Evolutionary conservation across 1,139 yeast genomes (phyloP).

Genomic region (Ashbya aceris): DNA sequence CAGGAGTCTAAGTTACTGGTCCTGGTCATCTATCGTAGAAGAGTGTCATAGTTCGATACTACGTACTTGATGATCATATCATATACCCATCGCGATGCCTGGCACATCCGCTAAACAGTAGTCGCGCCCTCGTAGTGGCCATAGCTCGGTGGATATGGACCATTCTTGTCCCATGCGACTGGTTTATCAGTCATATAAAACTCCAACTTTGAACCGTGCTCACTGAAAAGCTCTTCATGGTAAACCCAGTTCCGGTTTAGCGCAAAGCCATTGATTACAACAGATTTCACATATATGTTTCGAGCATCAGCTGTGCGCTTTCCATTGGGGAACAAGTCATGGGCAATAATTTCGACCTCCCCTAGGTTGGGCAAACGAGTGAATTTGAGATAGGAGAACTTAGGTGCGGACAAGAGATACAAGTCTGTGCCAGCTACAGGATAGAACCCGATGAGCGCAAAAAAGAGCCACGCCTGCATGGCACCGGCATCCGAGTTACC

Average conservation of each 20-base stretch:
- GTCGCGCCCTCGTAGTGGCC: slow-evolving; percentile 5
- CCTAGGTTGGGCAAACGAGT: slow-evolving; percentile 26
- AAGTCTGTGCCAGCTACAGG: slow-evolving; percentile 35
- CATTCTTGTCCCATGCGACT: slow-evolving; percentile 12
- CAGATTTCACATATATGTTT: slow-evolving; percentile 26
- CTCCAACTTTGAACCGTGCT: slow-evolving; percentile 23
- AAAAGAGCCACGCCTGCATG: slow-evolving; percentile 35
- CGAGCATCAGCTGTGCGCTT: slow-evolving; percentile 5
- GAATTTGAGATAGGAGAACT: slow-evolving; percentile 25
- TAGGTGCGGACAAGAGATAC: slow-evolving; percentile 33
- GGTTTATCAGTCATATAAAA: slow-evolving; percentile 12
- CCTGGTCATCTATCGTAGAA: background rate
- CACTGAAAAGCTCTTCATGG: slow-evolving; percentile 30
- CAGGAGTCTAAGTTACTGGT: too few species aligned
- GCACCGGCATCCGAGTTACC: slow-evolving; percentile 38
- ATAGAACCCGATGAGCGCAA: slow-evolving; percentile 33
- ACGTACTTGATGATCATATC: background rate
- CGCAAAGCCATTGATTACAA: slow-evolving; percentile 29
- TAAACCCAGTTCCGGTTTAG: slow-evolving; percentile 32
- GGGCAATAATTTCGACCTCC: slow-evolving; percentile 27
- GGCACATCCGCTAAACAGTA: background rate
- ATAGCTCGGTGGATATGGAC: slow-evolving; percentile 12
- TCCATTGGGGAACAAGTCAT: slow-evolving; percentile 22
- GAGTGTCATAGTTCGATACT: background rate
- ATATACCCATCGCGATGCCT: background rate